Evolutionary conservation across 208 protist species (phyloP).

Genomic region (Leishmania mexicana): DNA sequence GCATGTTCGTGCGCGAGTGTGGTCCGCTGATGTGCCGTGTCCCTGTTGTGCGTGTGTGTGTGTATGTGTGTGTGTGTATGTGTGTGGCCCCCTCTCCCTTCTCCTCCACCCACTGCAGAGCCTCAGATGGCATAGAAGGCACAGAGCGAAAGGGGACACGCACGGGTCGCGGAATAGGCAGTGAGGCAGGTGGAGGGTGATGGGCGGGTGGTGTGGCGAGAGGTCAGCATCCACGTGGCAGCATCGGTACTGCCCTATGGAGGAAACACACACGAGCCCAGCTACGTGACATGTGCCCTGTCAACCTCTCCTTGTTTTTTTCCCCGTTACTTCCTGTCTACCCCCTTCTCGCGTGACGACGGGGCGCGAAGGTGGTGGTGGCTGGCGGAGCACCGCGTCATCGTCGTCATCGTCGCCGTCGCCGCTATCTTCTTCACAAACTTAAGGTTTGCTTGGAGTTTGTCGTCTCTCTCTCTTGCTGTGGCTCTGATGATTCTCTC

Average conservation of each 20-base stretch:
- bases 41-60: background rate
- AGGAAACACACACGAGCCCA: background rate
- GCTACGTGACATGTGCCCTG: background rate
- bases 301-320: background rate
- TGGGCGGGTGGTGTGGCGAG: too few species aligned
- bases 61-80: background rate
- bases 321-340: background rate
- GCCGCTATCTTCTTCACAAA: slow-evolving; percentile 2
- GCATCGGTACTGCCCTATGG: background rate
- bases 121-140: background rate
- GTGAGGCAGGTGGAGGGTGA: background rate
- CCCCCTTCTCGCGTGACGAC: background rate
- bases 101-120: background rate
- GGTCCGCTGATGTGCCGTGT: background rate
- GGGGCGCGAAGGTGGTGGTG: background rate
- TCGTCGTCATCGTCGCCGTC: background rate
- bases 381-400: background rate
- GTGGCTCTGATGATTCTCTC: background rate
- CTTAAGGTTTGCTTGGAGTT: background rate
- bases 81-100: background rate
- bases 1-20: background rate
- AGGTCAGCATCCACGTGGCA: background rate
- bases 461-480: slow-evolving; percentile 2
- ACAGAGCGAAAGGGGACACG: background rate
- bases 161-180: background rate